Conservation (phyloP, 176 grass and related monocot species). For the bread wheat (Triticum aestivum) region IWGSC_CS_RefSeq_v2.1 NC_057806.1:13079921-13080420, state of each 20-base stretch:
- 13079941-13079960: background rate
- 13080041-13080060: background rate
- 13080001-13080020: background rate
- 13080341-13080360: background rate
- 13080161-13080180: too few relatives aligned
- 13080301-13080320: too few relatives aligned
- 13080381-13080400: background rate
- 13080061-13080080: background rate
- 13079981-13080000: too few relatives aligned
- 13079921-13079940: too few relatives aligned
- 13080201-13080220: too few relatives aligned
- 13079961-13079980: background rate
- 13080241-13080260: background rate
- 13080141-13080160: too few relatives aligned
- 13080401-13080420: background rate
- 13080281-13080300: accelerated
- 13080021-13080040: background rate
- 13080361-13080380: too few relatives aligned
- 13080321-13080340: too few relatives aligned
- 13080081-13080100: background rate
- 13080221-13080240: too few relatives aligned
- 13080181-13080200: too few relatives aligned
- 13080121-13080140: too few relatives aligned
- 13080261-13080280: background rate
- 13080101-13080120: background rate